Conservation (phyloP, 1,284 basidiomycete species). For the Leccinum variabile region DNA sequence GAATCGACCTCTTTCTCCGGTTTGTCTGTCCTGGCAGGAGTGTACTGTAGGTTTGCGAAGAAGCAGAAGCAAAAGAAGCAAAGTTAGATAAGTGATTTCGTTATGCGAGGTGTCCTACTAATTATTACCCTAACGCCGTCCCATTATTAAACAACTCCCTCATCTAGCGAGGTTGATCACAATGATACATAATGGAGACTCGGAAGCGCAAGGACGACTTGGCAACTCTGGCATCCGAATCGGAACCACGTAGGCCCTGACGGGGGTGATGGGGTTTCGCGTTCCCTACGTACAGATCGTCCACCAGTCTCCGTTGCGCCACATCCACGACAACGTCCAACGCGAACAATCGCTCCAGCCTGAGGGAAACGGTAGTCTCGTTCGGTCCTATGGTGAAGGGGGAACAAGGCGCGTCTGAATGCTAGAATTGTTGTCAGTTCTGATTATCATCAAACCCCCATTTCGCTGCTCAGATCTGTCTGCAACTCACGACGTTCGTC, state of each 20-base stretch:
- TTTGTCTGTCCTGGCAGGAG: neutral
- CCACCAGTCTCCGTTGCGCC: neutral
- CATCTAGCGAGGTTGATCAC: slow-evolving; percentile 30
- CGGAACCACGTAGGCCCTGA: neutral
- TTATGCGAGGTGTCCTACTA: slow-evolving; percentile 17
- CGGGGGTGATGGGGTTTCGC: neutral
- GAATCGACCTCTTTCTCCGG: slow-evolving; percentile 49
- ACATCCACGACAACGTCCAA: neutral
- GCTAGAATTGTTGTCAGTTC: slow-evolving; percentile 1
- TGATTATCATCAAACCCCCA: slow-evolving; percentile 8
- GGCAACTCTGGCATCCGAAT: slow-evolving; percentile 1
- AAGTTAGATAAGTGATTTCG: slow-evolving; percentile 23
- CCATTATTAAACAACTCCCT: slow-evolving; percentile 17
- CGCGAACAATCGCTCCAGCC: neutral
- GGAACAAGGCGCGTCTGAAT: neutral
- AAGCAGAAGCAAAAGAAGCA: slow-evolving; percentile 4
- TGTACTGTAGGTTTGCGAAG: neutral
- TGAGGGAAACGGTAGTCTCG: neutral
- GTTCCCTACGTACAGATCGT: slow-evolving; percentile 1
- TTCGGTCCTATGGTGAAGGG: neutral
- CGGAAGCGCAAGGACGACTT: slow-evolving; percentile 17
- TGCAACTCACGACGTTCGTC: slow-evolving; percentile 5
- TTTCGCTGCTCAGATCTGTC: slow-evolving; percentile 1
- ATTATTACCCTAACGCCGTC: slow-evolving; percentile 21
- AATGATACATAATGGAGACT: slow-evolving; percentile 15